Conservation (phyloP, 2,329 filamentous ascomycete species). For the Phyllosticta citriasiana region DNA sequence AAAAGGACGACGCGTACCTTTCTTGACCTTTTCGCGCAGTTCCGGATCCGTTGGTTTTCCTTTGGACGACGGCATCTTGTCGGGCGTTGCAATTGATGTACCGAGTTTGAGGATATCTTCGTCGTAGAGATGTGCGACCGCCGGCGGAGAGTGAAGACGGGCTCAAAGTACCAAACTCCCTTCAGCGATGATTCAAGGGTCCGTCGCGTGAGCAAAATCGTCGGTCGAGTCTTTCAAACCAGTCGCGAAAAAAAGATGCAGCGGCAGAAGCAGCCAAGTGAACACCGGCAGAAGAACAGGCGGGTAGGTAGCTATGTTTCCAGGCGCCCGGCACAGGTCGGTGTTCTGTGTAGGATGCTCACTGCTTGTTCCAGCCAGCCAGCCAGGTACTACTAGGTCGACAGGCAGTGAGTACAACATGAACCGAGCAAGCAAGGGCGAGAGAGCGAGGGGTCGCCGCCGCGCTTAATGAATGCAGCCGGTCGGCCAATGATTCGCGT, state of each 20-base stretch:
- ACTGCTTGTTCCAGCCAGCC: not conserved
- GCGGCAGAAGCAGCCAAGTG: no score
- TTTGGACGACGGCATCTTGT: slow-evolving; percentile 32
- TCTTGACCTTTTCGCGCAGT: slow-evolving; percentile 35
- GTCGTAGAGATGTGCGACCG: not conserved
- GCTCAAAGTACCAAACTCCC: no score
- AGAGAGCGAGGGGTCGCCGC: not conserved
- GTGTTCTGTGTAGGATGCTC: not conserved
- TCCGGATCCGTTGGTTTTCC: slow-evolving; percentile 38
- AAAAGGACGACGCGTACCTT: slow-evolving; percentile 18
- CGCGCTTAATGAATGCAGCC: no score
- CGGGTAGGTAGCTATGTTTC: no score
- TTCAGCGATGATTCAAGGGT: no score
- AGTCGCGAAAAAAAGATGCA: no score
- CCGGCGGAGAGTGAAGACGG: no score
- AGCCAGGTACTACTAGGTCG: not conserved
- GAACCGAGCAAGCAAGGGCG: not conserved
- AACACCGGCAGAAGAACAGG: no score
- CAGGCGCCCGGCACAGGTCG: no score
- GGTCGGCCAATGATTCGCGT: no score
- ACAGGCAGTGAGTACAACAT: not conserved
- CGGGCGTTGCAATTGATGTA: not conserved
- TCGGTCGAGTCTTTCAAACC: no score
- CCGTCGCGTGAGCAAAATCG: no score
- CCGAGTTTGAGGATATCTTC: not conserved